Base-by-base conservation (phyloP, 1,139 yeast species). In the Casaregolazyma lundiana region DNA sequence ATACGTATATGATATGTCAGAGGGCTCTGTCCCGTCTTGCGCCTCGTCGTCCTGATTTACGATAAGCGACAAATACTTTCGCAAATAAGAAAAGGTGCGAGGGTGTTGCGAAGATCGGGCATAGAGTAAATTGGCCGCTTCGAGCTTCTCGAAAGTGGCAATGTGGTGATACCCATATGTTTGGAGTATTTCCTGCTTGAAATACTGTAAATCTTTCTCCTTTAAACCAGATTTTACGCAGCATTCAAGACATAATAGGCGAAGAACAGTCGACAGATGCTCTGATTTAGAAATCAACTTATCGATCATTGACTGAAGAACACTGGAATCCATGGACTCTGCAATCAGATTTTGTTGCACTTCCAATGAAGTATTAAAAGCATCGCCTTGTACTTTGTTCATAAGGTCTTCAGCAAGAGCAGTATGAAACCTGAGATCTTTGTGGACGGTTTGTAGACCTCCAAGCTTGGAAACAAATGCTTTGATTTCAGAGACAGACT, bases 281-380 rank as follows among this genome's bases (percentile, higher is more conserved):
- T 71, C 67, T 1, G 63, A 58, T 24, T 72, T 67, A 47, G 70
- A 71, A 35, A 85, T 68, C 41, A 84, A 71, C 19, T 73, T 73
- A 35, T 70, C 68, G 2, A 85, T 61, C 50, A 69, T 67, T 1
- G 65, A 58, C n/a, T 80, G 67, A 32, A 80, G 77, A 6, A 72
- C 69, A 37, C 76, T 71, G 50, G 80, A 77, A 53, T 81, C 84
- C 51, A 77, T 61, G 9, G 78, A 68, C 50, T 74, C 74, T 4
- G 75, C 79, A 46, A 85, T 70, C 2, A 87, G 67, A 44, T 82
- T 84, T 64, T 89, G 95, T 60, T 89, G 94, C 41, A 88, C 71
- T 49, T 80, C 83, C 17, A 89, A 66, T 50, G 77, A 72, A 21
- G 71, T 69, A 54, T 81, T 80, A 61, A 81, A 81, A 34, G 71